Evolutionary conservation across 768 basidiomycete genomes (phyloP).

Genomic region (Termitomyces sp.): DNA sequence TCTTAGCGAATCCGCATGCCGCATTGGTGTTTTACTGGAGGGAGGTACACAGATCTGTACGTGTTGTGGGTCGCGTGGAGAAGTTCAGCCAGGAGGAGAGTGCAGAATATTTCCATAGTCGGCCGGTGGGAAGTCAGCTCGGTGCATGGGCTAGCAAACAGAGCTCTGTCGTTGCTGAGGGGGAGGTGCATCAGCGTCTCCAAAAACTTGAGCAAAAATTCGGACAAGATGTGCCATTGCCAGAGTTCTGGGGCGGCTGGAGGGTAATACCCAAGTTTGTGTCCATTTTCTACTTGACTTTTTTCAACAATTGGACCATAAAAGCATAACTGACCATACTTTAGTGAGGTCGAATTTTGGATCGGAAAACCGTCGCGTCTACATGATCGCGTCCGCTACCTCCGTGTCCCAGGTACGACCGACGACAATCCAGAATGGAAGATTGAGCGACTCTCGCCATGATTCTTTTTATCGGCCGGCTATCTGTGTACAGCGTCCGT

Average conservation of each 20-base stretch:
- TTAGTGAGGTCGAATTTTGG: conserved; percentile 96
- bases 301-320: background rate
- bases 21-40: conserved; percentile 90
- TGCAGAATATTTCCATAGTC: conserved; percentile 73
- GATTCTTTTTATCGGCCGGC: conserved; percentile 12
- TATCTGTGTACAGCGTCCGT: background rate
- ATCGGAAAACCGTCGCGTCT: conserved; percentile 91
- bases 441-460: conserved; percentile 77
- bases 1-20: conserved; percentile 71
- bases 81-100: conserved; percentile 68
- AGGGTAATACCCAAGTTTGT: conserved; percentile 85
- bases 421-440: conserved; percentile 61
- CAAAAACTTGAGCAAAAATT: conserved; percentile 56
- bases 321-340: conserved; percentile 6
- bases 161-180: conserved; percentile 73
- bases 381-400: conserved; percentile 84
- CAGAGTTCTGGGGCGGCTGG: conserved; percentile 97
- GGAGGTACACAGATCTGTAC: conserved; percentile 73
- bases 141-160: conserved; percentile 95
- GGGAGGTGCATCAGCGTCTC: conserved; percentile 58
- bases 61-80: conserved; percentile 84
- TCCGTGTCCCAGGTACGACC: conserved; percentile 42
- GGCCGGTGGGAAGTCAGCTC: conserved; percentile 80
- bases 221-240: conserved; percentile 60
- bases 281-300: background rate